These are phyloP conservation scores for Neospermospora avenae DNA, from an alignment of 2,329 filamentous ascomycete species.

Conservation along the genomic window DNA sequence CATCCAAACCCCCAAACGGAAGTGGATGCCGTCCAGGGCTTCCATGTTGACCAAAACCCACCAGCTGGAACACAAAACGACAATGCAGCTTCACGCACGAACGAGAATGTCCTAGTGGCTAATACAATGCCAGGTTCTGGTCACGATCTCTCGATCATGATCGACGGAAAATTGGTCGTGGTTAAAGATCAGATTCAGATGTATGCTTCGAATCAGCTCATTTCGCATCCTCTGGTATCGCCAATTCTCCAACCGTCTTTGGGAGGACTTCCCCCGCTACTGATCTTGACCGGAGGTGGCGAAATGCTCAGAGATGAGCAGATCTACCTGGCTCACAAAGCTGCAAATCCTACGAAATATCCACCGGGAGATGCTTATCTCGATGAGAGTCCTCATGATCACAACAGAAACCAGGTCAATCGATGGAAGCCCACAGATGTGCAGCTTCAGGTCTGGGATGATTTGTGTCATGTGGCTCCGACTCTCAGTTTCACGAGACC, in stretches of 20 bases:
- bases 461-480: conserved; percentile 86
- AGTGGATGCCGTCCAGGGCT: conserved; percentile 38
- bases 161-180: conserved; percentile 68
- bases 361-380: conserved; percentile 63
- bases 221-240: conserved; percentile 86
- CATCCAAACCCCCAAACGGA: conserved; percentile 32
- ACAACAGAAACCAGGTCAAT: conserved; percentile 49
- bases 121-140: conserved; percentile 35
- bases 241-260: conserved; percentile 84
- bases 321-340: conserved; percentile 92
- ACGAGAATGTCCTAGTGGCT: conserved; percentile 22
- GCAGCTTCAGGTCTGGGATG: conserved; percentile 93
- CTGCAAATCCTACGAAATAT: conserved; percentile 77
- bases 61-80: conserved; percentile 30
- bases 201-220: conserved; percentile 77
- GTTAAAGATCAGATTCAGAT: conserved; percentile 92
- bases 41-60: conserved; percentile 32
- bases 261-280: conserved; percentile 81
- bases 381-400: conserved; percentile 57
- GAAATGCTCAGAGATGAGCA: conserved; percentile 92
- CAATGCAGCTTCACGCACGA: conserved; percentile 34
- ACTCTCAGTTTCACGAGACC: conserved; percentile 96
- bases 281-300: conserved; percentile 83
- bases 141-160: conserved; percentile 57
- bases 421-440: conserved; percentile 83